These are phyloP conservation scores for Thelonectria rubi DNA, from an alignment of 2,329 filamentous ascomycete genomes.

Conservation along the genomic window DNA sequence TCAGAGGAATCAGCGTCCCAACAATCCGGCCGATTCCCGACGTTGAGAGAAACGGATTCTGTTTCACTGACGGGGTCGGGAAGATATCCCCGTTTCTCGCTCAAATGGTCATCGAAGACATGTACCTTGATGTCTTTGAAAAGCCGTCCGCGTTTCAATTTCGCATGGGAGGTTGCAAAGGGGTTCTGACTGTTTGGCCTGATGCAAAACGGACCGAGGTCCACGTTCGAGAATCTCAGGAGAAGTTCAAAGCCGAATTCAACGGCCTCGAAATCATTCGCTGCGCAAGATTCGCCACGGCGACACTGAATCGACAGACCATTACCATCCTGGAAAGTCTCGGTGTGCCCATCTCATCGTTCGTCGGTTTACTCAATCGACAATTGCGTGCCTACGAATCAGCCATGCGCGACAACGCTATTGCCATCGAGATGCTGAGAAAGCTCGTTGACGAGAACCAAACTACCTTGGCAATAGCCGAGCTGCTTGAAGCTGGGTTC, in stretches of 20 bases:
- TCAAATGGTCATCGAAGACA: slow-evolving; percentile 74
- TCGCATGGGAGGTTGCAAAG: slow-evolving; percentile 91
- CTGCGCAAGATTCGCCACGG: slow-evolving; percentile 77
- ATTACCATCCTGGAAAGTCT: slow-evolving; percentile 85
- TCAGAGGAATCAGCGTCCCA: slow-evolving; percentile 70
- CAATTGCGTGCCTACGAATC: slow-evolving; percentile 75
- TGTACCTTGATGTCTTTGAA: slow-evolving; percentile 65
- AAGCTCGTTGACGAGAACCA: slow-evolving; percentile 87
- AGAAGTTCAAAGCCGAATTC: slow-evolving; percentile 80
- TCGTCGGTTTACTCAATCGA: slow-evolving; percentile 70
- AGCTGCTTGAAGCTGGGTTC: slow-evolving; percentile 83
- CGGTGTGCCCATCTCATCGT: slow-evolving; percentile 73
- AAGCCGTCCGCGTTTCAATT: slow-evolving; percentile 90
- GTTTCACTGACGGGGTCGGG: slow-evolving; percentile 92
- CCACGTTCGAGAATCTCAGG: slow-evolving; percentile 83
- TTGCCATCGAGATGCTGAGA: slow-evolving; percentile 74
- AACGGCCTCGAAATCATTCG: slow-evolving; percentile 86
- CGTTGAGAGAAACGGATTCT: slow-evolving; percentile 72
- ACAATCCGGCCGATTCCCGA: slow-evolving; percentile 72
- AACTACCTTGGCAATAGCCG: slow-evolving; percentile 76
- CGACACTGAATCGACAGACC: slow-evolving; percentile 88
- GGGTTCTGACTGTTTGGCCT: slow-evolving; percentile 81
- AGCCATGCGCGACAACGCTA: slow-evolving; percentile 72
- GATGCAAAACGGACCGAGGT: slow-evolving; percentile 73
- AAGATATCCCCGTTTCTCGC: slow-evolving; percentile 87